A percentile compares a stretch with the other conserved stretches of the same genome.
Evolutionary conservation across 148 eudicot genomes (phyloP).

Genomic region (Cornus kousa): DNA sequence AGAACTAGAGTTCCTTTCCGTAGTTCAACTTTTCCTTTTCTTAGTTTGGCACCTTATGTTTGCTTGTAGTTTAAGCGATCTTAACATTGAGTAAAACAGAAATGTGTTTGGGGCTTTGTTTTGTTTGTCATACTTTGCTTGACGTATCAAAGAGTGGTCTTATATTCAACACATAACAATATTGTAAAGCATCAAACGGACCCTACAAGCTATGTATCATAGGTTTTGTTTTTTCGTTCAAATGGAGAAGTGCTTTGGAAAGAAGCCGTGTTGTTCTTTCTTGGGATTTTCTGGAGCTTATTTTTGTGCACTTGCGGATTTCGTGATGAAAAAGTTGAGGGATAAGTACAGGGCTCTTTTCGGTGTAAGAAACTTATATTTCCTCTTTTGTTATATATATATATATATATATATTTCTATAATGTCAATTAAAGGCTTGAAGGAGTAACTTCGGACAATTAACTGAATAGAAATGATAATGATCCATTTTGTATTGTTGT

Average conservation of each 20-base stretch:
- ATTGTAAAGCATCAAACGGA: constrained; percentile 8
- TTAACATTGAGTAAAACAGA: constrained; percentile 23
- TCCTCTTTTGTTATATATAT: too few relatives aligned
- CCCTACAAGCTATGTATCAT: constrained; percentile 27
- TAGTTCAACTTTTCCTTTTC: constrained; percentile 30
- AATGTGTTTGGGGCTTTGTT: constrained; percentile 15
- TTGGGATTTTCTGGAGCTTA: constrained; percentile 35
- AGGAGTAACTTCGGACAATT: too few relatives aligned
- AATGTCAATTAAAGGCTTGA: too few relatives aligned
- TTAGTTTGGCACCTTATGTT: constrained; percentile 56
- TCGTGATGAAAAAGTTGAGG: constrained; percentile 51
- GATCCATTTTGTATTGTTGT: too few relatives aligned
- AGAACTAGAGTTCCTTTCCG: not conserved
- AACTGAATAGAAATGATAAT: too few relatives aligned
- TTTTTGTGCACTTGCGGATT: constrained; percentile 35
- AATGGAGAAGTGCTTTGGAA: constrained; percentile 33
- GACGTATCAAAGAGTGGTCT: constrained; percentile 1
- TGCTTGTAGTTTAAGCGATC: constrained; percentile 56
- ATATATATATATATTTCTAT: too few relatives aligned
- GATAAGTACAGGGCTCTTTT: constrained; percentile 42
- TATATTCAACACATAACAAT: constrained; percentile 1
- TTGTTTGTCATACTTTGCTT: constrained; percentile 16
- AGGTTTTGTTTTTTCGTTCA: constrained; percentile 47
- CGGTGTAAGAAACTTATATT: constrained; percentile 38
- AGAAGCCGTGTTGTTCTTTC: constrained; percentile 41